A percentile compares a stretch with the other conserved stretches of the same genome.
These are phyloP conservation scores for Rhododendron henanense DNA, from an alignment of 148 eudicot species.

Conservation along the genomic window DNA sequence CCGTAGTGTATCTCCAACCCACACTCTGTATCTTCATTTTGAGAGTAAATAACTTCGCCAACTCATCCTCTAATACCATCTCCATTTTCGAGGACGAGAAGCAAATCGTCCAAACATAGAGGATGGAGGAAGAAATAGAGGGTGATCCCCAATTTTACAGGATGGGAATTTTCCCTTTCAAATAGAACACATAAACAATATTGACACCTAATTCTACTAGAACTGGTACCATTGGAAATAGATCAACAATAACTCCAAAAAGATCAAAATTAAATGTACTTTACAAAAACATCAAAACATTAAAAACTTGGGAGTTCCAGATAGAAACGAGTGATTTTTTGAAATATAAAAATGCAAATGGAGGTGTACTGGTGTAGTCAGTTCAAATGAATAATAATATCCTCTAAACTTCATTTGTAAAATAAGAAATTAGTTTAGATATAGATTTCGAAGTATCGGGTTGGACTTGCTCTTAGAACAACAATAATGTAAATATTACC, in stretches of 20 bases:
- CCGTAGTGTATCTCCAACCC: neutral
- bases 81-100: neutral
- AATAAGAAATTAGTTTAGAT: neutral
- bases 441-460: neutral
- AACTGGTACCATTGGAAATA: neutral
- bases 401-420: neutral
- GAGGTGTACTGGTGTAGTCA: neutral
- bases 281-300: neutral
- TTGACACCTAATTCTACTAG: neutral
- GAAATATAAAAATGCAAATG: neutral
- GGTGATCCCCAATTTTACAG: neutral
- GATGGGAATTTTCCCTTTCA: neutral
- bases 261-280: neutral
- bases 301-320: neutral
- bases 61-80: neutral
- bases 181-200: neutral
- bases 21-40: neutral
- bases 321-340: neutral
- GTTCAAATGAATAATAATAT: neutral
- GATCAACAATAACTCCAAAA: neutral
- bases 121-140: neutral
- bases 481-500: constrained; percentile 25
- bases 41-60: neutral
- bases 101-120: neutral
- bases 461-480: neutral